Percentiles rank a stretch among this genome's conserved stretches.
These are phyloP conservation scores for Angomonas ambiguus DNA, from an alignment of 208 protist species.

Conservation along the genomic window DNA sequence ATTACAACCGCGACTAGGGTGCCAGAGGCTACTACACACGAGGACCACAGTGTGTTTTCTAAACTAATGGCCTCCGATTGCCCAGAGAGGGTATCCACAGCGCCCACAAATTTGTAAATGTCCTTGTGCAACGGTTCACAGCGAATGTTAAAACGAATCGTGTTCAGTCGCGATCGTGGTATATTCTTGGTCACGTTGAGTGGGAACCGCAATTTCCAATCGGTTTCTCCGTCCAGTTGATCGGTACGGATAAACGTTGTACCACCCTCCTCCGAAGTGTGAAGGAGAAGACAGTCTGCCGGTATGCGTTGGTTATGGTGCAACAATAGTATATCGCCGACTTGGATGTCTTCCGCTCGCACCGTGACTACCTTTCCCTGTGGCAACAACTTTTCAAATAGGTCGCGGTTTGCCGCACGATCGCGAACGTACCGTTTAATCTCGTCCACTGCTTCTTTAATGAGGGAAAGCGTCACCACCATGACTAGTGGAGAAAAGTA, in stretches of 20 bases:
- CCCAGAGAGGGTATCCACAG: constrained; percentile 41
- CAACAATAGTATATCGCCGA: constrained; percentile 93
- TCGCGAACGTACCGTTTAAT: constrained; percentile 91
- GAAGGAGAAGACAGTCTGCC: constrained; percentile 95
- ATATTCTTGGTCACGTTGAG: constrained; percentile 47
- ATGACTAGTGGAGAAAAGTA: constrained; percentile 94
- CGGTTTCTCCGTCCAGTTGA: constrained; percentile 99
- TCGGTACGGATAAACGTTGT: constrained; percentile 97
- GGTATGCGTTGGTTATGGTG: constrained; percentile 93
- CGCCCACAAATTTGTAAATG: constrained; percentile 96
- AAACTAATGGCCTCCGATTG: constrained; percentile 70
- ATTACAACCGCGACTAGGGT: constrained; percentile 74
- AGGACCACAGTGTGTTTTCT: constrained; percentile 98
- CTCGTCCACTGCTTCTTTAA: constrained; percentile 95
- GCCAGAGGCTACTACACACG: constrained; percentile 95
- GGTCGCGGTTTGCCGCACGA: constrained; percentile 65
- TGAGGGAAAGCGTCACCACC: constrained; percentile 85
- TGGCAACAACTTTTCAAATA: constrained; percentile 57
- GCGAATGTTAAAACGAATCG: constrained; percentile 51
- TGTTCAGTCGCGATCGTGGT: constrained; percentile 24
- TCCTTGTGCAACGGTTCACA: constrained; percentile 89
- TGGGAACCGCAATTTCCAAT: constrained; percentile 95
- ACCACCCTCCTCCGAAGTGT: constrained; percentile 93
- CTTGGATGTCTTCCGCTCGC: constrained; percentile 82
- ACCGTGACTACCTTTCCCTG: constrained; percentile 46